Conservation (phyloP, 1,139 yeast genomes). For the Protomyces arabidopsidicola region DNA sequence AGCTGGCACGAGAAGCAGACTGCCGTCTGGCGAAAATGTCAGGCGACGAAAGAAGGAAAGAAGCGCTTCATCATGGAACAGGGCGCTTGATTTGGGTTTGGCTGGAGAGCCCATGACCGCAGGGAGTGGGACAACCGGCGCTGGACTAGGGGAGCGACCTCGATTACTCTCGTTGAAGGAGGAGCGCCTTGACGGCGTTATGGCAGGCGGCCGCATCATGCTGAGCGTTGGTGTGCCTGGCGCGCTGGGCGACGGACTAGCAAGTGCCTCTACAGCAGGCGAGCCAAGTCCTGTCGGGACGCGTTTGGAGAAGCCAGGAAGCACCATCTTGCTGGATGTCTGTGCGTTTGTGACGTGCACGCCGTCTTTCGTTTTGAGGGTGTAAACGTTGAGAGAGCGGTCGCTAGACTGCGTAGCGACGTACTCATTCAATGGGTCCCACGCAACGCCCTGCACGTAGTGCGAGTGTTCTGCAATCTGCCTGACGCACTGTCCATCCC, state of each 20-base stretch:
- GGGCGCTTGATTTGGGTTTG: constrained; percentile 20
- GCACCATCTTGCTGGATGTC: constrained; percentile 20
- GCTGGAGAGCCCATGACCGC: constrained; percentile 43
- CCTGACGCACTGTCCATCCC: constrained; percentile 47
- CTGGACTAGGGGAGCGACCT: constrained; percentile 34
- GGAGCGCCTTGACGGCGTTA: constrained; percentile 35
- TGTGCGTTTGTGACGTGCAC: constrained; percentile 24
- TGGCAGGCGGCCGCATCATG: constrained; percentile 31
- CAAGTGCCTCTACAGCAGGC: constrained; percentile 24
- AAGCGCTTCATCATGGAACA: constrained; percentile 80
- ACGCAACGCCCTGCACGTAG: constrained; percentile 89
- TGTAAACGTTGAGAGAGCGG: constrained; percentile 65
- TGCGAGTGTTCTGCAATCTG: constrained; percentile 73
- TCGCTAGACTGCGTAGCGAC: constrained; percentile 90
- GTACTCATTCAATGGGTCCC: constrained; percentile 82
- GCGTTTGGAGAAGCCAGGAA: constrained; percentile 20
- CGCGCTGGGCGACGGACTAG: constrained; percentile 33
- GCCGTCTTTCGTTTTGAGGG: constrained; percentile 29
- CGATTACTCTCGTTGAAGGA: constrained; percentile 36
- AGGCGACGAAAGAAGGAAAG: constrained; percentile 86
- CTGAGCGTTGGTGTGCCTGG: constrained; percentile 33
- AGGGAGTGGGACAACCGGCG: constrained; percentile 42
- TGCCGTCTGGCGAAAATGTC: constrained; percentile 85
- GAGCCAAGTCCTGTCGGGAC: constrained; percentile 1
- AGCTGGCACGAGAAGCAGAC: constrained; percentile 71